These are phyloP conservation scores for Cicer pinnatifidum DNA, from an alignment of 306 rosid species.

Conservation along the genomic window DNA sequence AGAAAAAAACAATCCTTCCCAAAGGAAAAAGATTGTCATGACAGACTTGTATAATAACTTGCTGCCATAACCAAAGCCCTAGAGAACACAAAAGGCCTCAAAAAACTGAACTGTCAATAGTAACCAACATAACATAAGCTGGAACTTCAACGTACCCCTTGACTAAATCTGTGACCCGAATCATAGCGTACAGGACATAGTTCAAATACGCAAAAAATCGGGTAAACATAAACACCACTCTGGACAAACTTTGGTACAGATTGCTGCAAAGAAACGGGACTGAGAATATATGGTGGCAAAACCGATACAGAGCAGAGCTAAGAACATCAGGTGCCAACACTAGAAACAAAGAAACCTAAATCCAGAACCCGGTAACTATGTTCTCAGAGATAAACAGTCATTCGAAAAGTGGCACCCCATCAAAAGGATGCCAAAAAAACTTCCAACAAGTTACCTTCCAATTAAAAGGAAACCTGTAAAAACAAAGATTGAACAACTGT, in stretches of 20 bases:
- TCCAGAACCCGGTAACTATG: slow-evolving; percentile 55
- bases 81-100: slow-evolving; percentile 58
- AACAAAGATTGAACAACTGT: slow-evolving; percentile 54
- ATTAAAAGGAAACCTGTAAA: slow-evolving; percentile 68
- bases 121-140: slow-evolving; percentile 44
- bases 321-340: slow-evolving; percentile 60
- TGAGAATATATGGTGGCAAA: slow-evolving; percentile 49
- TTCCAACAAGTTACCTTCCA: slow-evolving; percentile 66
- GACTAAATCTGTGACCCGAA: slow-evolving; percentile 62
- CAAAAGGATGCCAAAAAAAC: slow-evolving; percentile 57
- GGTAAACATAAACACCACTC: slow-evolving; percentile 53
- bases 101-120: slow-evolving; percentile 56
- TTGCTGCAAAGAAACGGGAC: slow-evolving; percentile 27
- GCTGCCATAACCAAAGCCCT: slow-evolving; percentile 87
- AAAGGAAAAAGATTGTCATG: slow-evolving; percentile 56
- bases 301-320: slow-evolving; percentile 55
- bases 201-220: slow-evolving; percentile 48
- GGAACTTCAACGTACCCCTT: slow-evolving; percentile 57
- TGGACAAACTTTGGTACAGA: slow-evolving; percentile 49
- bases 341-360: slow-evolving; percentile 54
- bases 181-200: slow-evolving; percentile 55
- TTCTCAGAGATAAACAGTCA: slow-evolving; percentile 67
- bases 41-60: slow-evolving; percentile 64
- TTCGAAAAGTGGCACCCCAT: slow-evolving; percentile 48
- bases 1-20: slow-evolving; percentile 59